Evolutionary conservation across 495 filamentous ascomycete genomes (phyloP), one percentile per base, ranked within the genome.

Genomic region (Stereocaulon alpinum): DNA sequence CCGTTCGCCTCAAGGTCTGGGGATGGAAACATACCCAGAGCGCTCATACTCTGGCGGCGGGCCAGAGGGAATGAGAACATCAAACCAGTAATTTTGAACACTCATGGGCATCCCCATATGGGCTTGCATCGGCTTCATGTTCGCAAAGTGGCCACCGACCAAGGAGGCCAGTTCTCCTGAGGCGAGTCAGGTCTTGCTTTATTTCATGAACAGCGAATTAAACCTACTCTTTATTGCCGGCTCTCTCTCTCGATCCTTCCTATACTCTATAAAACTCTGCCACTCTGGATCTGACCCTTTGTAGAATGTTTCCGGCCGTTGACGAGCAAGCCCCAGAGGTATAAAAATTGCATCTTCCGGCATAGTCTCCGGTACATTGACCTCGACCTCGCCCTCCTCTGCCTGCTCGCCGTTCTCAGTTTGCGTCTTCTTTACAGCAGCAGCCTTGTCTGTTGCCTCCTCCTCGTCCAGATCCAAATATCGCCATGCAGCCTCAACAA

Each of bases 221-320:
- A 48, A 54, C 75, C 56, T 68, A 87, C 84, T 62, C 69, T 73
- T 73, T 20, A 88, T 73, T 18, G 67, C 66, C 34, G 70, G 61
- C 29, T 79, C 62, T 55, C 76, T 71, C 32, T 77, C 63, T 20
- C 62, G 65, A 65, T 90, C 76, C 29, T 74, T 72, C 24, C 79
- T 76, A 22, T 88, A 71, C 41, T 76, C 78, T 20, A 81, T 64
- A 61, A 87, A 91, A 47, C 77, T 72, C 63, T 79, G 73, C 86
- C 85, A 90, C 68, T 91, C 88, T 4, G 87, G 85, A 66, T 87
- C 83, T 3, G 72, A 76, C 27, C 76, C 73, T 24, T 76, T 73
- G 68, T 89, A 91, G 15, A 70, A 80, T 45, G 68, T 71, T 32
- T 68, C 71, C 67, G 72, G 74, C 67, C 63, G 74, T 72, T 72